Evolutionary conservation across 2,329 filamentous ascomycete genomes (phyloP), one percentile per base, ranked within the genome.

Genomic region (Colletotrichum sp.): DNA sequence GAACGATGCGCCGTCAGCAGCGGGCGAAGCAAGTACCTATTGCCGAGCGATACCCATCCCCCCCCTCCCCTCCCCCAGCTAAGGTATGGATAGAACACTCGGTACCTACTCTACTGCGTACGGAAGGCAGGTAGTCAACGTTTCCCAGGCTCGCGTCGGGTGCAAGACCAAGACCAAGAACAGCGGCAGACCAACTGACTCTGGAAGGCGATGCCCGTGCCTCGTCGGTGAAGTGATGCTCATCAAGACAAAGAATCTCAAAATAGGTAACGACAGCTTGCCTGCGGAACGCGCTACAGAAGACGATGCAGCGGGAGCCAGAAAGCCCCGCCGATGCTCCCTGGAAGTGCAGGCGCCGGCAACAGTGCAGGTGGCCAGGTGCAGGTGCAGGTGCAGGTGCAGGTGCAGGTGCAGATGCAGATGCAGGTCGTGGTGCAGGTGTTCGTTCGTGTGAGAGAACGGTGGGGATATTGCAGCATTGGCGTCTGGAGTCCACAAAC

Each of bases 401-500:
- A 49, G 65, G 39, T 69, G 69, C 68, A 34, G 69, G 57, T 69
- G 67, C 71, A 69, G 61, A 22, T 44, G 62, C 34, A 39, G 61
- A 15, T 22, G 61, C 32, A 39, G 62, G 62, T 64, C 55, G 55
- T 29, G 13, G 22, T 59, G 64, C 29, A 52, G 71, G 65, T 25
- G 57, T 70, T 73, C 57, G 71, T 70, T 73, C 19, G 64, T 70
- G 71, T 64, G 66, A 63, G 44, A 70, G 71, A 64, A 69, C 19
- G 57, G 71, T 70, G 71, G 66, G 39, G 71, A 39, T 44, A 19
- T 15, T 68, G 65, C 57, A 44, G 57, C 55, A 73, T 73, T 73
- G 71, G 57, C 68, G 72, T 66, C 66, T 74, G 59, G 61, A 39
- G 32, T 39, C 30, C 61, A 36, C 61, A 64, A 64, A 64, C 61